Evolutionary conservation across 2,329 filamentous ascomycete genomes (phyloP).

Genomic region (Herpotrichia juniperi): DNA sequence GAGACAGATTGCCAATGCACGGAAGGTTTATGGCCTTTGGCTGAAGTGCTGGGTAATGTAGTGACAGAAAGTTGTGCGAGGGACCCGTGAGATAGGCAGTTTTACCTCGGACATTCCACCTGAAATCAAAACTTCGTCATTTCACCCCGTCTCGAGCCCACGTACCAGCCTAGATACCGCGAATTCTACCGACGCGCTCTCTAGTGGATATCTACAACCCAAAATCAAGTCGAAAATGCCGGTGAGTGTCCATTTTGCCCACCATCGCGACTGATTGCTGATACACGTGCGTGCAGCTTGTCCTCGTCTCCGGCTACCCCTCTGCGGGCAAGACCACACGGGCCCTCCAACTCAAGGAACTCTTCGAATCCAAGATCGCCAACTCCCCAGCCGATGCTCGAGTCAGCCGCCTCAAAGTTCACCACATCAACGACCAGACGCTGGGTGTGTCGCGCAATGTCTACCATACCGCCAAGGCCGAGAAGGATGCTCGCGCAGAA

Average conservation of each 20-base stretch:
- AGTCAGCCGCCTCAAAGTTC: slow-evolving; percentile 65
- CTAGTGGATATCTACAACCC: not conserved
- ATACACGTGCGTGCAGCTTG: slow-evolving; percentile 54
- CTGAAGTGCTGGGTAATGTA: slow-evolving; percentile 2
- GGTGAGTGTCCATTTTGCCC: not conserved
- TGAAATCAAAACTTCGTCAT: not conserved
- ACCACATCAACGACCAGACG: slow-evolving; percentile 75
- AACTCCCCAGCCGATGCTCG: slow-evolving; percentile 53
- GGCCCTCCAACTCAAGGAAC: slow-evolving; percentile 67
- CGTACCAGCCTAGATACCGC: not conserved
- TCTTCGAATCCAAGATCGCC: slow-evolving; percentile 66
- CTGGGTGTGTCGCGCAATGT: slow-evolving; percentile 73
- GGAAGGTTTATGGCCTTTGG: not conserved
- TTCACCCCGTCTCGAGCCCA: not conserved
- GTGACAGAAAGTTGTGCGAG: not conserved
- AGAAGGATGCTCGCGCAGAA: slow-evolving; percentile 81
- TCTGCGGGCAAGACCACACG: slow-evolving; percentile 68
- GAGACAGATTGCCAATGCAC: slow-evolving; percentile 13
- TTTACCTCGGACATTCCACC: not conserved
- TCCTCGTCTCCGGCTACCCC: slow-evolving; percentile 67
- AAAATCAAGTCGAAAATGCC: not conserved
- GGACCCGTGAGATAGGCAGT: slow-evolving; percentile 5
- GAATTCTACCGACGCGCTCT: not conserved
- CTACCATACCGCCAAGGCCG: slow-evolving; percentile 77
- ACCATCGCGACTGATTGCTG: slow-evolving; percentile 3